Evolutionary conservation across 2,329 filamentous ascomycete species (phyloP).

Genomic region (Pseudocercospora vitis): DNA sequence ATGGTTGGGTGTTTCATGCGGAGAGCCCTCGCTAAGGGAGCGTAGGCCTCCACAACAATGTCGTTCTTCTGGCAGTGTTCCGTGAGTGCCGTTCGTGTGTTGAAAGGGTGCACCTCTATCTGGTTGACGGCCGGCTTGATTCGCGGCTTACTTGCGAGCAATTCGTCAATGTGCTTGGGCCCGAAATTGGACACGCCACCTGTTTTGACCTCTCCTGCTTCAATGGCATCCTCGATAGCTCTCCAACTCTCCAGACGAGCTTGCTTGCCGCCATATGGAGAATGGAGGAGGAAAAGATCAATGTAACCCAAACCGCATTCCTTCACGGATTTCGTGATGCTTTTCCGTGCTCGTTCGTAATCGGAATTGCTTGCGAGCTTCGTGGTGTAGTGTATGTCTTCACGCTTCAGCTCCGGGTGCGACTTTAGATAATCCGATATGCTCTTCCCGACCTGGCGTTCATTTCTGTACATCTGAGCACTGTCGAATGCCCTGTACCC

Average conservation of each 20-base stretch:
- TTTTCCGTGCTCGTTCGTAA: slow-evolving; percentile 66
- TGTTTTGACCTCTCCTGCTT: slow-evolving; percentile 67
- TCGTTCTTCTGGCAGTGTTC: slow-evolving; percentile 63
- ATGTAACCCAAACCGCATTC: slow-evolving; percentile 70
- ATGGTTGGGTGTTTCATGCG: slow-evolving; percentile 69
- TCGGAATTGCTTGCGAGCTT: slow-evolving; percentile 69
- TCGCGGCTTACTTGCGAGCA: slow-evolving; percentile 62
- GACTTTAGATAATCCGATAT: slow-evolving; percentile 46
- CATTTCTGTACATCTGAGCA: slow-evolving; percentile 69
- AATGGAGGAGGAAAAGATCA: slow-evolving; percentile 77
- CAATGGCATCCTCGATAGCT: slow-evolving; percentile 73
- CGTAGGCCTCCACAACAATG: slow-evolving; percentile 77
- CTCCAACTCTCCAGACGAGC: slow-evolving; percentile 71
- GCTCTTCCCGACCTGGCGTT: slow-evolving; percentile 66
- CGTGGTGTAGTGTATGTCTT: slow-evolving; percentile 76
- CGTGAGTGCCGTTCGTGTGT: slow-evolving; percentile 67
- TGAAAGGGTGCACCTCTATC: slow-evolving; percentile 81
- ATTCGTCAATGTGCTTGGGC: slow-evolving; percentile 69
- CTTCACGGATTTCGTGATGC: slow-evolving; percentile 65
- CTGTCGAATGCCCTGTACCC: slow-evolving; percentile 57
- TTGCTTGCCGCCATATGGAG: slow-evolving; percentile 70
- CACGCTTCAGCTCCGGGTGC: slow-evolving; percentile 53
- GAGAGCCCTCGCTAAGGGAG: slow-evolving; percentile 70
- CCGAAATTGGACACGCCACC: slow-evolving; percentile 80
- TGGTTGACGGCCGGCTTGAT: slow-evolving; percentile 73